Evolutionary conservation across 2,329 filamentous ascomycete species (phyloP), one percentile per base, ranked within the genome.

Genomic region (Aspergillus vadensis): DNA sequence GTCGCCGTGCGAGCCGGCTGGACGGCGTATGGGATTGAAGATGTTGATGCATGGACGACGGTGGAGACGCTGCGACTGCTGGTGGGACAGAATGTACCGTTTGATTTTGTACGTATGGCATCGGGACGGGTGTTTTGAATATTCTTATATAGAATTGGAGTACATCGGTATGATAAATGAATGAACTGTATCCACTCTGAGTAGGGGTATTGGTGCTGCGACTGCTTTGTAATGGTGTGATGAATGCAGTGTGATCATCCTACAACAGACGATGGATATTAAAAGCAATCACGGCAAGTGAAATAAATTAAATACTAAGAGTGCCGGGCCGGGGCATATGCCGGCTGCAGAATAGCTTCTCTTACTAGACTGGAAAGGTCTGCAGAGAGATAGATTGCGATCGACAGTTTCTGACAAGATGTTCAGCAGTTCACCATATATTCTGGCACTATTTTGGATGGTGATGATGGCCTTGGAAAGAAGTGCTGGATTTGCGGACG

Each of bases 81-180:
- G 23, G 90, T 94, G 10, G 91, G 91, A 9, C 91, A 95, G 78
- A 95, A 95, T 73, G 91, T 95, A 59, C 90, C 90, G 5, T 94
- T 92, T 76, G 92, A 91, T 76, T 96, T 96, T 79, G 91, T 95
- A 44, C 83, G 91, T 52, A 80, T 95, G 72, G 90, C 91, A 41
- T 84, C 83, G 65, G 86, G 85, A 23, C 77, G 84, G 67, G 82
- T 82, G 19, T 69, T 86, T 64, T 66, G 57, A 57, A 84, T 39
- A 23, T 36, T 15, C 12, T 36, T 15, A 36, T 36, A 36, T 36
- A 36, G 32, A 36, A 36, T 36, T 36, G 32, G 12, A 36, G 32
- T 27, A 27, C 8, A 27, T 27, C 32, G 5, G 12, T 14, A 5
- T 14, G 32, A 36, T 14, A 5, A 14, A 14, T 32, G 15, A n/a